Percentiles rank a stretch among this genome's conserved stretches.
Conservation (phyloP, 768 basidiomycete species). For the Trametes cinnabarina region DNA sequence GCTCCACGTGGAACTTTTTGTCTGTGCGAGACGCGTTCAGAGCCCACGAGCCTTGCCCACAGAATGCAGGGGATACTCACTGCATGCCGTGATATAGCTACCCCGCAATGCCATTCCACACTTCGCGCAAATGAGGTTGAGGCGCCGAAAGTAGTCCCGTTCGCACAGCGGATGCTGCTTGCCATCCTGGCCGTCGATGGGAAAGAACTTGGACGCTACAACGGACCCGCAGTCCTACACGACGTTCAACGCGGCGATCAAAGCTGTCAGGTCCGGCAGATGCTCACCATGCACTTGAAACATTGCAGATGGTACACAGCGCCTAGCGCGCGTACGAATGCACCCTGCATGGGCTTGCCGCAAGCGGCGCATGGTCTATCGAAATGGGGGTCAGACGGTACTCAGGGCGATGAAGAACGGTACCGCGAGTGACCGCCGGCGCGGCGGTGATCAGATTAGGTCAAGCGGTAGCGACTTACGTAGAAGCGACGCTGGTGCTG, state of each 20-base stretch:
- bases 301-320: slow-evolving; percentile 96
- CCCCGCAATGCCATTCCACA: slow-evolving; percentile 92
- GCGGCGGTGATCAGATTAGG: neutral
- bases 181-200: slow-evolving; percentile 88
- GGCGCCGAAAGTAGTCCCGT: slow-evolving; percentile 93
- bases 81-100: slow-evolving; percentile 99
- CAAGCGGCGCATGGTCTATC: slow-evolving; percentile 72
- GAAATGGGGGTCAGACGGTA: slow-evolving; percentile 11
- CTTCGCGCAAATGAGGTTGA: slow-evolving; percentile 95
- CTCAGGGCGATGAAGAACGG: slow-evolving; percentile 9
- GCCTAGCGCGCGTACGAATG: slow-evolving; percentile 92
- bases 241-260: slow-evolving; percentile 15
- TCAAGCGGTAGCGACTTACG: slow-evolving; percentile 45
- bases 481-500: slow-evolving; percentile 52
- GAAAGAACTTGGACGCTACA: slow-evolving; percentile 98
- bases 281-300: slow-evolving; percentile 91
- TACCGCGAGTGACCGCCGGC: neutral
- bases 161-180: slow-evolving; percentile 96
- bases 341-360: slow-evolving; percentile 84
- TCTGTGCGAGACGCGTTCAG: slow-evolving; percentile 49
- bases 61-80: slow-evolving; percentile 47
- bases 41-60: neutral
- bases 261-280: slow-evolving; percentile 6
- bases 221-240: slow-evolving; percentile 90
- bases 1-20: slow-evolving; percentile 99